Conservation (phyloP, 2,329 filamentous ascomycete species). For the Ophiostoma ips region DNA sequence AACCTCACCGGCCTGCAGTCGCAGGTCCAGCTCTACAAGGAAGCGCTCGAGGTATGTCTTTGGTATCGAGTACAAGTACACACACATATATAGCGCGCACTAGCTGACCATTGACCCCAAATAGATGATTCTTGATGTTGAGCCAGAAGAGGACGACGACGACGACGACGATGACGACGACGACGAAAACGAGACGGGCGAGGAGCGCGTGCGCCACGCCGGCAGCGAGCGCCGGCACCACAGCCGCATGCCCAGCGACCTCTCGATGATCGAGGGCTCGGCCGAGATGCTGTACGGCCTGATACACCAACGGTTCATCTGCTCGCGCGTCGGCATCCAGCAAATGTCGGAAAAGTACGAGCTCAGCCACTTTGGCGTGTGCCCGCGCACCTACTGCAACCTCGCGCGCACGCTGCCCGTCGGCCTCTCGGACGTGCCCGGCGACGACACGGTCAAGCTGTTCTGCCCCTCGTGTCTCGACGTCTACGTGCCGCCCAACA, state of each 20-base stretch:
- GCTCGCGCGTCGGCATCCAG: constrained; percentile 87
- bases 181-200: constrained; percentile 55
- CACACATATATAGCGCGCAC: background rate
- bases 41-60: constrained; percentile 65
- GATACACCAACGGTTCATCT: constrained; percentile 98
- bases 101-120: constrained; percentile 29
- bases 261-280: constrained; percentile 91
- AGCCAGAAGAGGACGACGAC: constrained; percentile 87
- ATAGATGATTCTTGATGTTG: constrained; percentile 99
- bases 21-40: constrained; percentile 97
- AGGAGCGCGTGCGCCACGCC: constrained; percentile 39
- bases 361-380: constrained; percentile 86
- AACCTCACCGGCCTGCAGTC: constrained; percentile 91
- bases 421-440: constrained; percentile 84
- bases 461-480: constrained; percentile 96
- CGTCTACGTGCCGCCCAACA: constrained; percentile 94
- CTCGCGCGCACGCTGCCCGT: constrained; percentile 84
- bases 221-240: constrained; percentile 60
- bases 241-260: constrained; percentile 76
- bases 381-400: constrained; percentile 87
- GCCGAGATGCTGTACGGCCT: constrained; percentile 97
- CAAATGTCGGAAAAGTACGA: constrained; percentile 99
- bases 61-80: background rate
- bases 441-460: constrained; percentile 94
- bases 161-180: constrained; percentile 73